phyloP scores from a whole-genome alignment of 768 basidiomycete species.

The Cystobasidium onofrii region DNA sequence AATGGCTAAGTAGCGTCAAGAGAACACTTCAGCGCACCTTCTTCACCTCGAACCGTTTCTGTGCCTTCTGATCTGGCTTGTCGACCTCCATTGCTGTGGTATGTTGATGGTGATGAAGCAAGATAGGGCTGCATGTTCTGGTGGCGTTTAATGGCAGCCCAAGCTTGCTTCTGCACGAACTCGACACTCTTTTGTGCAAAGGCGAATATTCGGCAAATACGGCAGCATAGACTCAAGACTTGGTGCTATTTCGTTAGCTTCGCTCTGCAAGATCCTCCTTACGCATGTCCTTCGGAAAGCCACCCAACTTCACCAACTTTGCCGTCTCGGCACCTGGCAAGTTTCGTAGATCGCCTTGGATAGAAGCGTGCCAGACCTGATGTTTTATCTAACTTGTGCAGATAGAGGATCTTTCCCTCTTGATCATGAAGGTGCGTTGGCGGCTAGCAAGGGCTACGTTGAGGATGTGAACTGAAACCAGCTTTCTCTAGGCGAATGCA shows the following conservation, averaged over 20 bases:
- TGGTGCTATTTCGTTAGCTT: neutral
- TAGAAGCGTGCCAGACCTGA: too few species aligned
- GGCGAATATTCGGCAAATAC: neutral
- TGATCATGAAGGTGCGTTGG: slow-evolving; percentile 47
- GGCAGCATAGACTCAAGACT: neutral
- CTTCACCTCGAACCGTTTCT: slow-evolving; percentile 94
- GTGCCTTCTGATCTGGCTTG: slow-evolving; percentile 47
- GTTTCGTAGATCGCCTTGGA: neutral
- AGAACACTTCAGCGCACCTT: slow-evolving; percentile 57
- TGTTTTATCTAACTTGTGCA: neutral
- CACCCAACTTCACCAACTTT: slow-evolving; percentile 21
- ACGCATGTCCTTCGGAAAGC: slow-evolving; percentile 26
- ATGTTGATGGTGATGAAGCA: neutral
- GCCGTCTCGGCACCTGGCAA: slow-evolving; percentile 20
- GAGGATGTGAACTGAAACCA: neutral
- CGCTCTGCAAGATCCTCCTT: neutral
- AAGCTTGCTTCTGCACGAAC: neutral
- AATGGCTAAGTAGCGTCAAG: neutral
- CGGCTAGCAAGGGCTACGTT: too few species aligned
- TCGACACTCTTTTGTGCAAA: neutral
- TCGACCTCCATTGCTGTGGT: slow-evolving; percentile 31
- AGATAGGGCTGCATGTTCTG: neutral
- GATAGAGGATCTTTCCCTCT: slow-evolving; percentile 45
- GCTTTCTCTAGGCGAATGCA: slow-evolving; percentile 46
- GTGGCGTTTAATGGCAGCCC: neutral